Conservation (phyloP, 306 rosid species). For the Vicia sativa region DNA sequence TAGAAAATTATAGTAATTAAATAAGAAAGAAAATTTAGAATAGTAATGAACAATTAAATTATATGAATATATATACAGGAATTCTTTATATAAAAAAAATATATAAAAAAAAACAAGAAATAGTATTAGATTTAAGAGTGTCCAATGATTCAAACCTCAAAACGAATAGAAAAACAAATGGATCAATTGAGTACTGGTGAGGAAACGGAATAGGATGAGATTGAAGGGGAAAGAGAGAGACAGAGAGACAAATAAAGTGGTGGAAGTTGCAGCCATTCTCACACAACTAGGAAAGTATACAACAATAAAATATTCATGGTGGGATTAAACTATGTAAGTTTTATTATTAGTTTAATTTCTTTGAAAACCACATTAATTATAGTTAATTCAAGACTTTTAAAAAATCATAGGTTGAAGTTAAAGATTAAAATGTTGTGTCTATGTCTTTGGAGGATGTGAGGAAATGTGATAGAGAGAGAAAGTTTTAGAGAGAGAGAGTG, state of each 20-base stretch:
- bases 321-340: slow-evolving; percentile 46
- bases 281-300: slow-evolving; percentile 42
- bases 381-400: slow-evolving; percentile 17
- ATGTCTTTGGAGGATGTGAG: slow-evolving; percentile 39
- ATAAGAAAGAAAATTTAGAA: slow-evolving; percentile 37
- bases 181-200: slow-evolving; percentile 48
- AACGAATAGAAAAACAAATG: slow-evolving; percentile 55
- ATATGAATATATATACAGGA: slow-evolving; percentile 24
- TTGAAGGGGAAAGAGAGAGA: slow-evolving; percentile 40
- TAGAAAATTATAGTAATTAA: slow-evolving; percentile 37
- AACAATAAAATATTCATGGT: slow-evolving; percentile 40
- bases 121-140: slow-evolving; percentile 40
- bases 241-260: slow-evolving; percentile 41
- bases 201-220: slow-evolving; percentile 43
- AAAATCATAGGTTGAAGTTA: slow-evolving; percentile 45
- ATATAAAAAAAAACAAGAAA: background rate
- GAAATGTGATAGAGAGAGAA: slow-evolving; percentile 19
- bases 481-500: slow-evolving; percentile 21
- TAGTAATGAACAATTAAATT: slow-evolving; percentile 41
- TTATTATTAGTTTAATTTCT: slow-evolving; percentile 37
- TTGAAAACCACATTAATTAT: slow-evolving; percentile 38
- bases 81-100: background rate
- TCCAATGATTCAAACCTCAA: slow-evolving; percentile 58
- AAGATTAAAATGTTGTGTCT: slow-evolving; percentile 38
- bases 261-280: slow-evolving; percentile 41